These are phyloP conservation scores for Diaporthe sp. DNA, from an alignment of 2,329 filamentous ascomycete species.

Conservation along the genomic window DNA sequence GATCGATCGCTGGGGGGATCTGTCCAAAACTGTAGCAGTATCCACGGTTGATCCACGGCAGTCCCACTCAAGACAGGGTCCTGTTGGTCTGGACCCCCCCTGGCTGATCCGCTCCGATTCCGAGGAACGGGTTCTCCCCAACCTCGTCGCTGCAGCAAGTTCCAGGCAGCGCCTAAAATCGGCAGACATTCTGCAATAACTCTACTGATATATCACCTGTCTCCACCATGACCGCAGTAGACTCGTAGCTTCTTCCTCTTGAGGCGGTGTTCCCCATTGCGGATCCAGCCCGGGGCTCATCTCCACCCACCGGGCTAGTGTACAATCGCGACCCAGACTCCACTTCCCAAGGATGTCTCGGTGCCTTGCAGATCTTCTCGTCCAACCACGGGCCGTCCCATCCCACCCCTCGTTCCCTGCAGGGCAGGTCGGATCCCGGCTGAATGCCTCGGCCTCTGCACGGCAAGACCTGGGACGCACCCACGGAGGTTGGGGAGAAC, in stretches of 20 bases:
- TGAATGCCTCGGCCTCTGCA: slow-evolving; percentile 17
- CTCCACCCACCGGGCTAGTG: not conserved
- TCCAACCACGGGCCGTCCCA: slow-evolving; percentile 26
- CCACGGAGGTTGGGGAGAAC: not conserved
- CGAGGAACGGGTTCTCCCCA: not conserved
- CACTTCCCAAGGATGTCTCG: not conserved
- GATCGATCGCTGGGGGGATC: slow-evolving; percentile 11
- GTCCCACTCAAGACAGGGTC: slow-evolving; percentile 16
- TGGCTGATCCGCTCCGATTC: slow-evolving; percentile 1
- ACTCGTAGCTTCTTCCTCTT: slow-evolving; percentile 6
- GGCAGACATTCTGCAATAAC: not conserved
- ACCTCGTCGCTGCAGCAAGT: not conserved
- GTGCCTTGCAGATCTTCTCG: slow-evolving; percentile 26
- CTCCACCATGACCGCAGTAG: slow-evolving; percentile 18
- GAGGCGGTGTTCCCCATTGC: not conserved
- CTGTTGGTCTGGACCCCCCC: not conserved
- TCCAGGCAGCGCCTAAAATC: not conserved
- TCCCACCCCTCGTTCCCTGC: slow-evolving; percentile 23
- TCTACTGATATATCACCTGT: not conserved
- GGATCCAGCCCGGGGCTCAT: not conserved
- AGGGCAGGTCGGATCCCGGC: slow-evolving; percentile 19
- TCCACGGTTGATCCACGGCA: not conserved
- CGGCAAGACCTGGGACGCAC: slow-evolving; percentile 11
- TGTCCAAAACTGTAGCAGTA: not conserved
- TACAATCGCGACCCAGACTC: not conserved